These are phyloP conservation scores for Teunomyces atbi DNA, from an alignment of 805 yeast species.

Conservation along the genomic window DNA sequence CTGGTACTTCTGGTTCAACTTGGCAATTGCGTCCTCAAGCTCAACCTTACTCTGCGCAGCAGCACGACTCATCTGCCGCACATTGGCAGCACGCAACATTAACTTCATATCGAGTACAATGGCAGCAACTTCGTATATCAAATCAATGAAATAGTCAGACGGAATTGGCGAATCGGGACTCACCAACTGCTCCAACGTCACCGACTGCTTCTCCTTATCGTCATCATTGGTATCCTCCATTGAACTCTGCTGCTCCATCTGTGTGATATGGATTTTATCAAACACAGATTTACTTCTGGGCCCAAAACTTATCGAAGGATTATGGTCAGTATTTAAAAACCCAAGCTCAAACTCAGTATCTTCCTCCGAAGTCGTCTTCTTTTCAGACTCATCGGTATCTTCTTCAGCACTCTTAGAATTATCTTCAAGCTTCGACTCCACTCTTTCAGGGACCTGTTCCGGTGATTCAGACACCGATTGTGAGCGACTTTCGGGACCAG, in stretches of 20 bases:
- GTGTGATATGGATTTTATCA: conserved; percentile 20
- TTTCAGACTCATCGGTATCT: conserved; percentile 26
- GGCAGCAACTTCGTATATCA: conserved; percentile 61
- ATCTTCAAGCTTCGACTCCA: background rate
- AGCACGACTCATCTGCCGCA: conserved; percentile 46
- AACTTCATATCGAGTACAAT: conserved; percentile 63
- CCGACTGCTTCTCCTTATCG: conserved; percentile 14
- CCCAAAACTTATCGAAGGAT: conserved; percentile 7
- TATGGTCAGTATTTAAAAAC: conserved; percentile 26
- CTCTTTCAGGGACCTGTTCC: background rate
- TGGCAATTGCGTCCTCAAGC: conserved; percentile 23
- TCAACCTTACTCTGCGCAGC: conserved; percentile 31
- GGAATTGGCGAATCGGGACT: conserved; percentile 57
- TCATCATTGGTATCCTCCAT: conserved; percentile 18
- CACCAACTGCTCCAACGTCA: conserved; percentile 58
- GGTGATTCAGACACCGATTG: background rate
- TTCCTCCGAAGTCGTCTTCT: conserved; percentile 24
- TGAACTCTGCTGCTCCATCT: conserved; percentile 1
- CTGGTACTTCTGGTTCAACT: conserved; percentile 16
- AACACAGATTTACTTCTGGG: conserved; percentile 28
- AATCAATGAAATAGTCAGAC: conserved; percentile 52
- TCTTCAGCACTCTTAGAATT: conserved; percentile 10
- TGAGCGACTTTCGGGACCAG: background rate
- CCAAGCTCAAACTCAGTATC: conserved; percentile 28
- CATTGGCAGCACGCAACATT: conserved; percentile 56